Base-by-base conservation (phyloP, 257 asterid species). In the Solanum rostratum region DNA sequence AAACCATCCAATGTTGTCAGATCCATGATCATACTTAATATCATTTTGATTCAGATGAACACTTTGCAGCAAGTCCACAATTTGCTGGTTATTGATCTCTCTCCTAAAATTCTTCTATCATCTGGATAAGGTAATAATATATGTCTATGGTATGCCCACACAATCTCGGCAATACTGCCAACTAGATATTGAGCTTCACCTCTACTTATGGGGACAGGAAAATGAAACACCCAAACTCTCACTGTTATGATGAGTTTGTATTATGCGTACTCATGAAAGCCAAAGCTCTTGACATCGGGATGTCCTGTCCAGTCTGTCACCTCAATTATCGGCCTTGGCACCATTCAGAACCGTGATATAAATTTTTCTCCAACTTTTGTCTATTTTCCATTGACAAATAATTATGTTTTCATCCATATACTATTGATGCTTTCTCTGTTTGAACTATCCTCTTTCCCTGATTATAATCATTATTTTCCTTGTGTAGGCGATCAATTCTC, bases 401-500 rank as follows among this genome's bases (percentile, higher is more conserved):
- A 57, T 20, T 20, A 57, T 57, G 29, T 57, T 20, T 9, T 57
- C 29, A 57, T 57, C 29, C 65, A 57, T 57, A 20, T 57, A 57
- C 4, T 57, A 9, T 57, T 57, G 65, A 57, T 57, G 27, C 65
- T 57, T 20, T 4, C 14, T 57, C 69, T 62, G 69, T 62, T 24
- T 62, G 24, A 37, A 62, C 18, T 62, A 24, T 24, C 69, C 69
- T 12, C 29, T 24, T 62, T 62, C 69, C 0, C 37, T 24, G 69
- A 12, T 62, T 13, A 22, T 62, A 62, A 24, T 62, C 18, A 60
- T 60, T 60, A 62, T 62, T 5, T 62, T 41, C 37, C 49, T 2
- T 37, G 2, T 83, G 68, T 55, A 91, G 99, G 92, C 74, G 97
- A 92, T 80, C 89, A 91, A 83, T 93, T 30, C 88, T 91, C 98